Conservation (phyloP, 148 eudicot species). For the Vaccinium darrowii region DNA sequence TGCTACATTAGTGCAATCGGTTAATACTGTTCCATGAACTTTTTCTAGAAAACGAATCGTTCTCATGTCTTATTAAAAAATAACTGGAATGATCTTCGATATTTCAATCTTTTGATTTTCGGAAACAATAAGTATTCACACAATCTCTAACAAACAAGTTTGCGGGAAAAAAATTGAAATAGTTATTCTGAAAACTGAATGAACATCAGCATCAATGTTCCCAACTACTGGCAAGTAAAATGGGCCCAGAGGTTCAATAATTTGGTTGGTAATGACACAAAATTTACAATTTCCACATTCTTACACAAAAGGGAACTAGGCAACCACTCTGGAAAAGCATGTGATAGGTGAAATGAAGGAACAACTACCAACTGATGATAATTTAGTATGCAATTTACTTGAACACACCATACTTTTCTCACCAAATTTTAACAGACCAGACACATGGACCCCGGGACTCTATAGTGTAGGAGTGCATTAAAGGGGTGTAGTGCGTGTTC, state of each 20-base stretch:
- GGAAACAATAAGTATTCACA: neutral
- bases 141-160: neutral
- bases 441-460: neutral
- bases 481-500: too few species aligned
- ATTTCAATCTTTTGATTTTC: neutral
- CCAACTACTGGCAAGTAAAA: slow-evolving; percentile 4
- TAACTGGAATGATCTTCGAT: too few species aligned
- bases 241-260: neutral
- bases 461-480: too few species aligned
- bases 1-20: too few species aligned
- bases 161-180: neutral
- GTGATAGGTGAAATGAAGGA: neutral
- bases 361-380: neutral
- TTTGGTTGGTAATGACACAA: neutral
- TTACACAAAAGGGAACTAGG: neutral
- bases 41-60: too few species aligned
- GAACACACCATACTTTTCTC: neutral
- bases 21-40: neutral
- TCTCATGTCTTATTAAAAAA: too few species aligned
- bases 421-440: neutral
- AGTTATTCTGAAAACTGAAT: neutral
- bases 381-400: neutral
- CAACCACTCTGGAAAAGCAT: neutral
- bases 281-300: neutral
- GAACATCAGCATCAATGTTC: neutral